These are phyloP conservation scores for Xylariaceae sp. DNA, from an alignment of 2,329 filamentous ascomycete species.

Conservation along the genomic window DNA sequence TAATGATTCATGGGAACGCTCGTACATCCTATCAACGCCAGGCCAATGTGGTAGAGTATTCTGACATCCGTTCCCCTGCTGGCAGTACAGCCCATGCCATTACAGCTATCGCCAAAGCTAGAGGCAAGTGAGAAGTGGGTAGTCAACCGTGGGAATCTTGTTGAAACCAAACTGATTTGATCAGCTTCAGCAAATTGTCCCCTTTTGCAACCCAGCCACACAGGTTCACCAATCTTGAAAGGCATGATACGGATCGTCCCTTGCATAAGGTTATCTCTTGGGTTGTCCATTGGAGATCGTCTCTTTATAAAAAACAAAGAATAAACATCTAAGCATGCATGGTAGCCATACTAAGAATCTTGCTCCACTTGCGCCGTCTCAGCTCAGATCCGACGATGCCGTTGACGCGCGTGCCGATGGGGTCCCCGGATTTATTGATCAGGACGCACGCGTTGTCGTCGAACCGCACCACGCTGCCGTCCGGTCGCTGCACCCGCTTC, in stretches of 20 bases:
- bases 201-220: background rate
- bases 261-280: too few relatives aligned
- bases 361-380: constrained; percentile 92
- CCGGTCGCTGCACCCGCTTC: constrained; percentile 80
- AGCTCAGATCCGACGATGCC: constrained; percentile 88
- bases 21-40: constrained; percentile 16
- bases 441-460: constrained; percentile 98
- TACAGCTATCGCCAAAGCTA: background rate
- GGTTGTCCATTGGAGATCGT: background rate
- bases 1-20: constrained; percentile 4
- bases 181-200: background rate
- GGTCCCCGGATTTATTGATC: constrained; percentile 94
- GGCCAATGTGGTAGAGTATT: constrained; percentile 20
- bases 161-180: background rate
- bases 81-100: constrained; percentile 1
- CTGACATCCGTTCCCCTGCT: background rate
- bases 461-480: constrained; percentile 88
- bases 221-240: background rate
- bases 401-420: constrained; percentile 87
- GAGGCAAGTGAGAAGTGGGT: background rate
- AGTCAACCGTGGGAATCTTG: background rate
- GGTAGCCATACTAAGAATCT: constrained; percentile 93
- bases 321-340: constrained; percentile 47
- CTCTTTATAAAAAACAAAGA: too few relatives aligned
- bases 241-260: background rate